Evolutionary conservation across 345 rosid species (phyloP).

Genomic region (Dipteronia sinensis): DNA sequence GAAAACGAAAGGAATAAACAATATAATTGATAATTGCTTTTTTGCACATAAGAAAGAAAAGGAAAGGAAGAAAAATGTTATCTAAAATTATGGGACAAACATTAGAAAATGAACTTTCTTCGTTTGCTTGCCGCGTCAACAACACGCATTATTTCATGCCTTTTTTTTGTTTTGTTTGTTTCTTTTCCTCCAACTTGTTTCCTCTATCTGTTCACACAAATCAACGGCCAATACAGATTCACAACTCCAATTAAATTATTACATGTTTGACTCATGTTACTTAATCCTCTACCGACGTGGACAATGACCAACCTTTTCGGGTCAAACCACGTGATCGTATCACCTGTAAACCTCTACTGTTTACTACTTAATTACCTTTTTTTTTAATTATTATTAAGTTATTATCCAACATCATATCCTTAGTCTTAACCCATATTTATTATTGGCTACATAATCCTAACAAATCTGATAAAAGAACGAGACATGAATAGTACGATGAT

Average conservation of each 20-base stretch:
- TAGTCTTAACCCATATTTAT: no score
- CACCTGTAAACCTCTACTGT: no score
- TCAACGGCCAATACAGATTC: no score
- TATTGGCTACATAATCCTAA: no score
- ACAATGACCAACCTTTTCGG: slow-evolving; percentile 33
- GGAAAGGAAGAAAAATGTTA: background rate
- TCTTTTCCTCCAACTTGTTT: slow-evolving; percentile 25
- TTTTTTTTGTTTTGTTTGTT: slow-evolving; percentile 20
- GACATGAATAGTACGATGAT: no score
- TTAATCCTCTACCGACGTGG: slow-evolving; percentile 30
- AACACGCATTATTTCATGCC: slow-evolving; percentile 14
- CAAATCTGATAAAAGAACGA: no score
- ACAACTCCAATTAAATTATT: background rate
- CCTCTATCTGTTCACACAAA: slow-evolving; percentile 27
- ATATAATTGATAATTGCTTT: no score
- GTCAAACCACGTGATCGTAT: slow-evolving; percentile 33
- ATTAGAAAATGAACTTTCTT: background rate
- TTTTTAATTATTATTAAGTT: background rate
- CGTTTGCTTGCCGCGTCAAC: slow-evolving; percentile 24
- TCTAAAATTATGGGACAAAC: background rate
- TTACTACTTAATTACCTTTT: no score
- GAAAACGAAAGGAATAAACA: no score
- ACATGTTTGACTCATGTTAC: slow-evolving; percentile 30
- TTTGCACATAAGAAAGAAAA: no score
- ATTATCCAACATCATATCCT: no score